Percentiles rank a stretch among this genome's conserved stretches.
These are phyloP conservation scores for Viola odorata DNA, from an alignment of 345 rosid species.

Conservation along the genomic window DNA sequence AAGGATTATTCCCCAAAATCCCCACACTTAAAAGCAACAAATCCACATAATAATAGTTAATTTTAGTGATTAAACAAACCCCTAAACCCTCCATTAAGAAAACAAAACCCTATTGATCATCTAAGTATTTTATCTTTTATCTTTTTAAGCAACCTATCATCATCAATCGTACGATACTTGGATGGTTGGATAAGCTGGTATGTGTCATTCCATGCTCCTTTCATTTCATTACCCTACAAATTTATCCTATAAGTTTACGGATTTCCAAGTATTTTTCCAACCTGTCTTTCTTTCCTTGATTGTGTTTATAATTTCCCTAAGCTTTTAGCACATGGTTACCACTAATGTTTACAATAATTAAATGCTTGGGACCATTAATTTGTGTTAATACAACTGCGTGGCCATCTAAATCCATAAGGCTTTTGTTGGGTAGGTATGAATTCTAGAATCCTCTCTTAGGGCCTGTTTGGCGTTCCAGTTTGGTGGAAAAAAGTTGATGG, in stretches of 20 bases:
- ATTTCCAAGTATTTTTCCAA: constrained; percentile 25
- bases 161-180: constrained; percentile 15
- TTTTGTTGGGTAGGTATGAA: too few species aligned
- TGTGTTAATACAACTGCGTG: too few species aligned
- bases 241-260: constrained; percentile 9
- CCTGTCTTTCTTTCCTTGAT: constrained; percentile 20
- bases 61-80: too few species aligned
- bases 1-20: constrained; percentile 13
- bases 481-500: too few species aligned
- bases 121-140: too few species aligned
- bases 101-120: too few species aligned
- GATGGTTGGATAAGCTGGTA: constrained; percentile 28
- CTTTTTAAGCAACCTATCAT: constrained; percentile 25
- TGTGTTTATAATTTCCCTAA: constrained; percentile 10
- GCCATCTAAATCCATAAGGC: too few species aligned
- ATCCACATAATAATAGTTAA: constrained; percentile 7
- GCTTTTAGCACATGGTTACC: constrained; percentile 50
- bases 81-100: constrained; percentile 26
- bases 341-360: constrained; percentile 2
- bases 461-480: too few species aligned
- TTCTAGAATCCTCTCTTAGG: too few species aligned
- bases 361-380: background rate
- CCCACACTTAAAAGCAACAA: constrained; percentile 24
- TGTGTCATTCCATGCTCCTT: constrained; percentile 24
- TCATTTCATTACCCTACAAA: background rate